Percentiles rank a stretch among this genome's conserved stretches.
phyloP scores from a whole-genome alignment of 306 rosid species.

The Elaeagnus macrophylla region DNA sequence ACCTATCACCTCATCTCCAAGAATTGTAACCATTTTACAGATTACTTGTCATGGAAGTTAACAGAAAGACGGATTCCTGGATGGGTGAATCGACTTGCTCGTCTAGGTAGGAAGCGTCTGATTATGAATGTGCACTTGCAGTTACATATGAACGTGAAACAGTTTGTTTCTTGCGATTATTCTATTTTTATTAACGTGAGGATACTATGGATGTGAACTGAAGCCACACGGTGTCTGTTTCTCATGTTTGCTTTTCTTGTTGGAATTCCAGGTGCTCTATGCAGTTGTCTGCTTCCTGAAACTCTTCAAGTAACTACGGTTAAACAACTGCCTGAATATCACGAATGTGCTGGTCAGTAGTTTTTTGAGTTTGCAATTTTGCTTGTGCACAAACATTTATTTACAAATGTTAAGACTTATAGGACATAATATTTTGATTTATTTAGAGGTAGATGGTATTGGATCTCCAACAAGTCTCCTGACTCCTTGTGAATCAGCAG shows the following conservation, averaged over 20 bases:
- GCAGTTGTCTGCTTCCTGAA: slow-evolving; percentile 96
- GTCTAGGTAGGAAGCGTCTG: slow-evolving; percentile 47
- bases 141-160: not conserved
- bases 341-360: slow-evolving; percentile 57
- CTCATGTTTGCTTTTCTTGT: slow-evolving; percentile 16
- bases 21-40: slow-evolving; percentile 94
- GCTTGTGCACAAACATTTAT: slow-evolving; percentile 8
- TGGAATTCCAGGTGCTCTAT: slow-evolving; percentile 64
- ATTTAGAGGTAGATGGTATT: slow-evolving; percentile 54
- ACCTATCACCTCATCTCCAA: slow-evolving; percentile 91
- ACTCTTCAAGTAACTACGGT: slow-evolving; percentile 71
- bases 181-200: not conserved
- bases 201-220: not conserved
- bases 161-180: not conserved
- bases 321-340: slow-evolving; percentile 74
- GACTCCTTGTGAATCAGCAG: slow-evolving; percentile 37
- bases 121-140: not conserved
- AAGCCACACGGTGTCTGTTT: not conserved
- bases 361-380: slow-evolving; percentile 1
- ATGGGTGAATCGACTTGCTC: slow-evolving; percentile 98
- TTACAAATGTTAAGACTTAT: not conserved
- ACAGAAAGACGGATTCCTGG: slow-evolving; percentile 68
- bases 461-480: slow-evolving; percentile 38
- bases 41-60: slow-evolving; percentile 60
- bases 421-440: slow-evolving; percentile 16